Evolutionary conservation across 2,329 filamentous ascomycete species (phyloP).

Genomic region (Cordyceps cicadae): DNA sequence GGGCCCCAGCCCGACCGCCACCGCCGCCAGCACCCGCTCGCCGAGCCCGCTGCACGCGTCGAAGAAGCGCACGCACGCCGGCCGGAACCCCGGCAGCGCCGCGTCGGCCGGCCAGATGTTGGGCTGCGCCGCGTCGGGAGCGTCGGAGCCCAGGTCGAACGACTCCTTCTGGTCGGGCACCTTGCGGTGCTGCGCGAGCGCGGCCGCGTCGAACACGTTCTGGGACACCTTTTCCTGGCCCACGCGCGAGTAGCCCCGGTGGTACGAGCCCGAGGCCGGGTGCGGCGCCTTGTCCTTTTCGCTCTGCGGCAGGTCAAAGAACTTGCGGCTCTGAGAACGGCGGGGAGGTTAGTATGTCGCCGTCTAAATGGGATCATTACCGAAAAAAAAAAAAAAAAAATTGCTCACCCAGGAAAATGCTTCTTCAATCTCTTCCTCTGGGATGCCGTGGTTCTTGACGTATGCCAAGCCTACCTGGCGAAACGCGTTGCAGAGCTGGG

Average conservation of each 20-base stretch:
- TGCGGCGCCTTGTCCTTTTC: constrained; percentile 26
- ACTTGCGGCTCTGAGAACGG: constrained; percentile 19
- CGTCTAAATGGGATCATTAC: no score
- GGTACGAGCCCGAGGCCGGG: constrained; percentile 26
- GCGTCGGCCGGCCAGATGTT: constrained; percentile 23
- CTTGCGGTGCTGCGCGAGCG: constrained; percentile 13
- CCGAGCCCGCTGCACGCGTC: constrained; percentile 62
- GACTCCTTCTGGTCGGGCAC: constrained; percentile 29
- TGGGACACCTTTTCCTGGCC: constrained; percentile 27
- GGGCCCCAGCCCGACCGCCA: constrained; percentile 66
- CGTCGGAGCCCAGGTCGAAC: constrained; percentile 29
- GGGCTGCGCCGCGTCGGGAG: no score
- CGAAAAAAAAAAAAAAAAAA: no score
- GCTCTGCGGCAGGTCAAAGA: constrained; percentile 25
- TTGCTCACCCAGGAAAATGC: constrained; percentile 27
- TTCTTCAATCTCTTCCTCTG: constrained; percentile 26
- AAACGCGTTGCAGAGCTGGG: constrained; percentile 23
- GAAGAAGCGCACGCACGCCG: constrained; percentile 49
- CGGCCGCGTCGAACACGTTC: constrained; percentile 21
- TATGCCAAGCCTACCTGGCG: constrained; percentile 26
- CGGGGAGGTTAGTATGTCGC: neutral
- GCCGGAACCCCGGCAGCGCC: constrained; percentile 18
- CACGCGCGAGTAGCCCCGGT: constrained; percentile 29
- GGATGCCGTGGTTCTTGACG: constrained; percentile 27
- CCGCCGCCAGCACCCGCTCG: constrained; percentile 64